Evolutionary conservation across 2,329 filamentous ascomycete species (phyloP).

Genomic region (Sphaerulina vaccinii): DNA sequence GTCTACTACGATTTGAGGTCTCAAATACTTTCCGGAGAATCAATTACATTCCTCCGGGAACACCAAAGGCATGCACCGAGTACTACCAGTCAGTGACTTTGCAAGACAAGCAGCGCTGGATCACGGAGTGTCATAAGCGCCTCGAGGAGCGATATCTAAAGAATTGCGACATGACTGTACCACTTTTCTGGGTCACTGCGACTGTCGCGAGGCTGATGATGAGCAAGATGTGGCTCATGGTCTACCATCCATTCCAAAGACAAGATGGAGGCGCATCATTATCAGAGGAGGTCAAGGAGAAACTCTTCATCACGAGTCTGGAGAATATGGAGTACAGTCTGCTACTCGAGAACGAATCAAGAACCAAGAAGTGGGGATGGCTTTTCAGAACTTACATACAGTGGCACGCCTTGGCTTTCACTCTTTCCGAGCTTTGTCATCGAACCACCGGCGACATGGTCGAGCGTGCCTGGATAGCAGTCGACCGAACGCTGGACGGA

Average conservation of each 20-base stretch:
- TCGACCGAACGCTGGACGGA: conserved; percentile 49
- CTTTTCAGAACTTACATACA: conserved; percentile 64
- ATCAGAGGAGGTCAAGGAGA: conserved; percentile 63
- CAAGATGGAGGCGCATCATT: conserved; percentile 57
- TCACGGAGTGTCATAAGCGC: conserved; percentile 47
- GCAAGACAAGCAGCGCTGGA: conserved; percentile 51
- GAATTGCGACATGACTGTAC: conserved; percentile 55
- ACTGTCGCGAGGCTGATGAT: conserved; percentile 70
- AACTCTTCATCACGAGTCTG: conserved; percentile 68
- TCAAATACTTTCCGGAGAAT: conserved; percentile 48
- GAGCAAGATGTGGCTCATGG: conserved; percentile 74
- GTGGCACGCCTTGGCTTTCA: conserved; percentile 64
- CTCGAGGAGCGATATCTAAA: conserved; percentile 52
- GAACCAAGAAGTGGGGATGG: conserved; percentile 64
- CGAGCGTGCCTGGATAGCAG: conserved; percentile 60
- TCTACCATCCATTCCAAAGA: conserved; percentile 71
- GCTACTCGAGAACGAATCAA: conserved; percentile 62
- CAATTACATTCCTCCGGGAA: conserved; percentile 46
- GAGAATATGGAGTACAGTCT: conserved; percentile 72
- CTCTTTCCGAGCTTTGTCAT: conserved; percentile 59
- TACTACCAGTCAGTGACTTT: conserved; percentile 47
- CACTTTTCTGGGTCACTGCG: conserved; percentile 66
- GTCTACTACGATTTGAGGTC: conserved; percentile 55
- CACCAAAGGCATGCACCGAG: conserved; percentile 42
- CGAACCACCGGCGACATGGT: conserved; percentile 57